Evolutionary conservation across 345 rosid genomes (phyloP), one percentile per base, ranked within the genome.

Genomic region (Heritiera fomes): DNA sequence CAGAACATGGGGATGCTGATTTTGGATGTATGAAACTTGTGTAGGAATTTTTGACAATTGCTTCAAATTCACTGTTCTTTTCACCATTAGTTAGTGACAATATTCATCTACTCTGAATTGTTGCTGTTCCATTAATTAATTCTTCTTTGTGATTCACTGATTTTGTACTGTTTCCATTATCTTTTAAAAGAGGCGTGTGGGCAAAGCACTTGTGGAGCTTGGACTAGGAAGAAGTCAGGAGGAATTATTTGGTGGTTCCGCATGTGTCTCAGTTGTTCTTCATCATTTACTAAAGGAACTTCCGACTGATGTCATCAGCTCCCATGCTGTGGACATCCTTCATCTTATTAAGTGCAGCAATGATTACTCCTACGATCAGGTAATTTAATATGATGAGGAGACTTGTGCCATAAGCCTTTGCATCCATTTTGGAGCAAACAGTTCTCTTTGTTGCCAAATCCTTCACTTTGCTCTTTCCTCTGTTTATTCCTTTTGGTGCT

Each of bases 261-360:
- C 91, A 6, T 91, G 86, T 75, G 84, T 88, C 56, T 95, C 97
- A 76, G 76, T 95, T 83, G 79, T 95, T 86, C 93, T 90, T 79
- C 95, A 95, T 85, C 85, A 91, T 81, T 80, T 92, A 69, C 88
- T 95, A 55, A 92, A 91, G 85, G 92, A 90, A 84, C 93, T 95
- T 85, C 94, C 98, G 71, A 82, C 70, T 23, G 90, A 90, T 77
- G 67, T 89, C 71, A 85, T 95, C 78, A 85, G 83, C 84, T 83
- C 87, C 74, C 85, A 87, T 87, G 87, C 94, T 64, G 80, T 85
- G 82, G 91, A 87, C 75, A 88, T 95, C 72, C 84, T 92, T 82
- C 82, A 79, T 82, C 87, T 91, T 82, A 91, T 93, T 63, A 89
- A 90, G 82, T 79, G 85, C 85, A 92, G 91, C 88, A 79, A 80